Percentiles rank a stretch among this genome's conserved stretches.
Evolutionary conservation across 2,329 filamentous ascomycete genomes (phyloP).

Genomic region (Aspergillus fischeri): DNA sequence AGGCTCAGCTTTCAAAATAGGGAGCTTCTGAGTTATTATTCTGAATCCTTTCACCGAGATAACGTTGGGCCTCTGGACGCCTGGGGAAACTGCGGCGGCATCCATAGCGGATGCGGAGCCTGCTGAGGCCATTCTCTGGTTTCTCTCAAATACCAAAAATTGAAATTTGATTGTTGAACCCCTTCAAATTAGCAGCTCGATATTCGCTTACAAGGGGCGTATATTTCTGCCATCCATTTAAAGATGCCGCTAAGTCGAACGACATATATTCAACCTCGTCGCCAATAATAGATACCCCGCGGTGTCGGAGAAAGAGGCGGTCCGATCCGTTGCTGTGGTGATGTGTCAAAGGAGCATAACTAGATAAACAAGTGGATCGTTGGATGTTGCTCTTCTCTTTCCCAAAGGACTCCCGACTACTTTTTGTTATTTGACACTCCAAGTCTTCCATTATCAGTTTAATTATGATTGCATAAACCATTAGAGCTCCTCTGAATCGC

Average conservation of each 20-base stretch:
- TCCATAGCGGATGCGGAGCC: conserved; percentile 24
- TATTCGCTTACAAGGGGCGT: not conserved
- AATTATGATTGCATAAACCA: conserved; percentile 11
- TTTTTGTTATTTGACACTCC: conserved; percentile 1
- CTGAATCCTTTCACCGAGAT: conserved; percentile 65
- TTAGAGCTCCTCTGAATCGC: not conserved
- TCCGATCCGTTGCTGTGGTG: conserved; percentile 28
- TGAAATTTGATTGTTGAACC: not conserved
- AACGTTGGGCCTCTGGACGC: conserved; percentile 44
- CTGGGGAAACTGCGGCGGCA: conserved; percentile 54
- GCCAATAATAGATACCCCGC: conserved; percentile 20
- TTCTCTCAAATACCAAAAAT: not conserved
- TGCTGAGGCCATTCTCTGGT: not conserved
- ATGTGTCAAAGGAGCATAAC: conserved; percentile 6
- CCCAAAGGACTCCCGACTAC: not conserved
- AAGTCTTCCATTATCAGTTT: not conserved
- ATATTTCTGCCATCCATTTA: not conserved
- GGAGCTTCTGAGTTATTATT: conserved; percentile 81
- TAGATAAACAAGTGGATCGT: conserved; percentile 16
- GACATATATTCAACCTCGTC: not conserved
- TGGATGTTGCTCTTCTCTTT: conserved; percentile 7
- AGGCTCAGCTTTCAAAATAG: conserved; percentile 85
- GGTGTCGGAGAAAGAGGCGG: conserved; percentile 29
- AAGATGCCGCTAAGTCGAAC: not conserved
- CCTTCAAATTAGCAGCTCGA: not conserved